These are phyloP conservation scores for Arthroderma sp. DNA, from an alignment of 2,329 filamentous ascomycete genomes.

Conservation along the genomic window DNA sequence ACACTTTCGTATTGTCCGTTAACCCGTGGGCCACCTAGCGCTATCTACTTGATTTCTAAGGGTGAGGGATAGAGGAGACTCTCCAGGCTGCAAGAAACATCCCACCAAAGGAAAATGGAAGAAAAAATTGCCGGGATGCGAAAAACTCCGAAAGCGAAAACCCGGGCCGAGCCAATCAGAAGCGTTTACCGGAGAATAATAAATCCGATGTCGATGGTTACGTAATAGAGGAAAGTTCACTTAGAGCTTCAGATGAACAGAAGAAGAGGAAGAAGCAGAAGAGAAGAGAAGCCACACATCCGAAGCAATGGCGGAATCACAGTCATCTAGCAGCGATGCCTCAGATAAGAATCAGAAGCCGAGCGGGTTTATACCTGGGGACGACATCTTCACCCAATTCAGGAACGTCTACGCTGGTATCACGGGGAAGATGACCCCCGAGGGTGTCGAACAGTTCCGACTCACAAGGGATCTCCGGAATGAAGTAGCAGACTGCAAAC, in stretches of 20 bases:
- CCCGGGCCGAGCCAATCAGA: background rate
- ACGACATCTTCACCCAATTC: constrained; percentile 47
- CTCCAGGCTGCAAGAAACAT: background rate
- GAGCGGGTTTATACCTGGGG: constrained; percentile 30
- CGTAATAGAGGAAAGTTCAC: background rate
- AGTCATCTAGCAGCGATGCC: constrained; percentile 7
- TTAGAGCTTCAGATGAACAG: background rate
- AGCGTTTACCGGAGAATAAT: background rate
- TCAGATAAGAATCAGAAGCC: constrained; percentile 20
- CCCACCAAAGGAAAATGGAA: background rate
- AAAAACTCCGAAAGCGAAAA: background rate
- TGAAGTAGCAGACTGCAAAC: constrained; percentile 65
- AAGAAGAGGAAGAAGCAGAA: background rate
- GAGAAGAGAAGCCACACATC: background rate
- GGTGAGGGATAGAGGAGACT: background rate
- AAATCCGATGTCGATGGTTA: background rate
- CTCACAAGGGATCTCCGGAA: constrained; percentile 61
- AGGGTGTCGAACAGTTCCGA: constrained; percentile 65
- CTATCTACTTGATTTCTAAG: background rate
- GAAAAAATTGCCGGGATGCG: background rate
- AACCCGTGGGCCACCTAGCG: background rate
- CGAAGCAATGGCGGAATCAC: constrained; percentile 21
- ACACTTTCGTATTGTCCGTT: background rate
- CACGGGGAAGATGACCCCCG: constrained; percentile 56
- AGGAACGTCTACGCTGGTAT: constrained; percentile 77